Evolutionary conservation across 2,329 filamentous ascomycete species (phyloP).

Genomic region (Monascus ruber): DNA sequence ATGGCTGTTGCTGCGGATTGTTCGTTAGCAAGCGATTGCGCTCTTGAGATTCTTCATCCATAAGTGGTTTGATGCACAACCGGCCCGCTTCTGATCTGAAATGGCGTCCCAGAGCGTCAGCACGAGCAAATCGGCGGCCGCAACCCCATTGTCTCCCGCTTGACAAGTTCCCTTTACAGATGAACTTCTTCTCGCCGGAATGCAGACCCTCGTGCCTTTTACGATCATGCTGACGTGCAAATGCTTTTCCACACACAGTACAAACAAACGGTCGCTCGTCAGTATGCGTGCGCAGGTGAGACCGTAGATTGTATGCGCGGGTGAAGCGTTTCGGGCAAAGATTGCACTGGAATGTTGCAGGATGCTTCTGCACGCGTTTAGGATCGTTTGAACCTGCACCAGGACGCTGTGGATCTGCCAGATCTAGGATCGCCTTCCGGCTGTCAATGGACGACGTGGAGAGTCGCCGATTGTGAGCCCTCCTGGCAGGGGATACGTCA

Average conservation of each 20-base stretch:
- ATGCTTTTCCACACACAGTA: constrained; percentile 92
- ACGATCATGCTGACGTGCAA: constrained; percentile 91
- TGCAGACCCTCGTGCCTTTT: constrained; percentile 95
- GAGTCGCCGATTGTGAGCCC: constrained; percentile 24
- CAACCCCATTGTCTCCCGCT: constrained; percentile 82
- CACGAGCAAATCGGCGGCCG: constrained; percentile 81
- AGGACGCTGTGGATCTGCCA: constrained; percentile 79
- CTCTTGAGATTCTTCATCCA: constrained; percentile 86
- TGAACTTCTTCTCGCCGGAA: constrained; percentile 96
- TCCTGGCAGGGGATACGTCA: constrained; percentile 33
- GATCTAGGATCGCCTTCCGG: constrained; percentile 72
- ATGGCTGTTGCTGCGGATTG: constrained; percentile 57
- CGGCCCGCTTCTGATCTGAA: constrained; percentile 92
- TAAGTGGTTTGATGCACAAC: constrained; percentile 91
- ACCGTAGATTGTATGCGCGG: constrained; percentile 88
- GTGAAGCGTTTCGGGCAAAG: constrained; percentile 95
- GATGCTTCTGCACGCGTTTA: constrained; percentile 92
- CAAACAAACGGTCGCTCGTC: constrained; percentile 96
- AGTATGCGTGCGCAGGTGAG: constrained; percentile 89
- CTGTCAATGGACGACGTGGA: constrained; percentile 41
- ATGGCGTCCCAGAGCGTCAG: constrained; percentile 85
- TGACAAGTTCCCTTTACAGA: constrained; percentile 85
- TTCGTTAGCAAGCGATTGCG: constrained; percentile 65
- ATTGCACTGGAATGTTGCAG: constrained; percentile 89
- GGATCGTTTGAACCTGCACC: constrained; percentile 48